A percentile compares a stretch with the other conserved stretches of the same genome.
Evolutionary conservation across 2,329 filamentous ascomycete species (phyloP).

Genomic region (Thielaviopsis ethacetica): DNA sequence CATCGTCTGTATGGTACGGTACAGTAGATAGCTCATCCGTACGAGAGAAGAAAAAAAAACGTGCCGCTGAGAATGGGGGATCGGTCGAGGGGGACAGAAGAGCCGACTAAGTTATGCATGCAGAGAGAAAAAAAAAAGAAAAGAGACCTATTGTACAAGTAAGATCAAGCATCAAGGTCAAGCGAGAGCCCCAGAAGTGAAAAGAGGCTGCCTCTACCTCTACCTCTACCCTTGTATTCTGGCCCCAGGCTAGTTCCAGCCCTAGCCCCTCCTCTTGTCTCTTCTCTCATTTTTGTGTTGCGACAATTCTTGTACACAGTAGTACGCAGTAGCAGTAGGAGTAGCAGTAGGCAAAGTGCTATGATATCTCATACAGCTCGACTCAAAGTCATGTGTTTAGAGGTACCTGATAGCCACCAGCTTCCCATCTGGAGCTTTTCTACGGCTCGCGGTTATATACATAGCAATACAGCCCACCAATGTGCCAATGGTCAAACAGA

Average conservation of each 20-base stretch:
- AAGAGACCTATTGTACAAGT: background rate
- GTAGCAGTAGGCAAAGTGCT: too few relatives aligned
- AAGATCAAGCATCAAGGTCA: background rate
- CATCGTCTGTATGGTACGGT: too few relatives aligned
- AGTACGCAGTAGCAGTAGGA: background rate
- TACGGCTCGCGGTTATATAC: too few relatives aligned
- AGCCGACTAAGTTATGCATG: background rate
- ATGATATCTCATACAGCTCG: too few relatives aligned
- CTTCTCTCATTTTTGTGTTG: slow-evolving; percentile 1
- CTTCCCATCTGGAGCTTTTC: background rate
- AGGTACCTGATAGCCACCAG: slow-evolving; percentile 13
- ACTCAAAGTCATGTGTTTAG: slow-evolving; percentile 11
- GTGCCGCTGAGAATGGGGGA: too few relatives aligned
- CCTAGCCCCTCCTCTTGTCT: background rate
- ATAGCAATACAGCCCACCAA: background rate
- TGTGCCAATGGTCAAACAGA: background rate
- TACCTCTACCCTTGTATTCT: background rate
- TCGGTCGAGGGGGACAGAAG: too few relatives aligned
- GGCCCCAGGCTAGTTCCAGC: background rate
- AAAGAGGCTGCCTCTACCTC: background rate
- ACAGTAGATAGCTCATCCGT: too few relatives aligned
- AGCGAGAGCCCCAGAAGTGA: background rate
- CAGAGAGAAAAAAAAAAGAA: background rate
- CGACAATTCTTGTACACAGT: background rate
- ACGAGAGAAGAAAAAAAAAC: too few relatives aligned